Evolutionary conservation across 2,329 filamentous ascomycete genomes (phyloP).

Genomic region (Pseudofabraea citricarpa): DNA sequence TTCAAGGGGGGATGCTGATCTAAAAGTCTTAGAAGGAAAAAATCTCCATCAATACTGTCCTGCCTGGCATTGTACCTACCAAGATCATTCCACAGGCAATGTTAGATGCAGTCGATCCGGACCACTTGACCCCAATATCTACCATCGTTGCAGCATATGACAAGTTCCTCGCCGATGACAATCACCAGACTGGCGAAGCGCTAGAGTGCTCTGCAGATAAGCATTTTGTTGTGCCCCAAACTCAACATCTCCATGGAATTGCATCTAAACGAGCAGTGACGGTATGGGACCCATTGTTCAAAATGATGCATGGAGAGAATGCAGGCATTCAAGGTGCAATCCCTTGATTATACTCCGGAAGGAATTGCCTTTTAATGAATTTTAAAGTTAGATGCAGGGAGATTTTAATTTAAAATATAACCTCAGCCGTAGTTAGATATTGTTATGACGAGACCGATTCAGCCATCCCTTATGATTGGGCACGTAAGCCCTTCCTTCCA

Average conservation of each 20-base stretch:
- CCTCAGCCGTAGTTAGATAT: no score
- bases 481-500: constrained; percentile 27
- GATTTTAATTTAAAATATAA: no score
- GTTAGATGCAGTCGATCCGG: constrained; percentile 34
- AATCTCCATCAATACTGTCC: constrained; percentile 42
- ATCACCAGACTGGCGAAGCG: constrained; percentile 35
- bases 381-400: no score
- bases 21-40: constrained; percentile 35
- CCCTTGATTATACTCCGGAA: no score
- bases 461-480: constrained; percentile 30
- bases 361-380: no score
- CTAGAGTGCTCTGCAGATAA: constrained; percentile 40
- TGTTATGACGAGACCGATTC: constrained; percentile 15
- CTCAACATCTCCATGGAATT: constrained; percentile 35
- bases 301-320: constrained; percentile 30
- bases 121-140: constrained; percentile 34
- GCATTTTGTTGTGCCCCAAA: constrained; percentile 31
- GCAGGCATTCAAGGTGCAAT: neutral
- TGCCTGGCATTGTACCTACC: constrained; percentile 42
- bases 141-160: constrained; percentile 42
- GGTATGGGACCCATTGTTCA: constrained; percentile 44
- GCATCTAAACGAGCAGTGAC: constrained; percentile 37
- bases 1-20: neutral
- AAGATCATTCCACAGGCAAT: constrained; percentile 39
- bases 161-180: constrained; percentile 39